Evolutionary conservation across 2,329 filamentous ascomycete genomes (phyloP), one percentile per base, ranked within the genome.

Genomic region (Geoglossum cookeanum): DNA sequence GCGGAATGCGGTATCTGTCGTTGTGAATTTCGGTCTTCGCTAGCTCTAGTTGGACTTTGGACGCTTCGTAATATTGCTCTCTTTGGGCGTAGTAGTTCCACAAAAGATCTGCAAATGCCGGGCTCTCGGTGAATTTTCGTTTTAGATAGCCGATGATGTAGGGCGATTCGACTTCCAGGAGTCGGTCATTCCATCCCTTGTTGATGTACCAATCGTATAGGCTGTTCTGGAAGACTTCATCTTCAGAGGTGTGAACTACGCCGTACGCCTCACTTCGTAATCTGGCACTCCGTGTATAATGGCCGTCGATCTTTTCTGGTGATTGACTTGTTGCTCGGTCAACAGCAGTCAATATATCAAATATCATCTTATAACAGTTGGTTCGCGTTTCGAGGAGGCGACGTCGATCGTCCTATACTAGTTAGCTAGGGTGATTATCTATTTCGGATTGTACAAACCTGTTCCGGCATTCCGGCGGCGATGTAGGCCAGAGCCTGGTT

Each of bases 191-290:
- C 81, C 87, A 90, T 17, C 85, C 84, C 67, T 90, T 83, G 57
- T 78, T 72, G 62, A 97, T 82, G 69, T 98, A 98, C 91, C 92
- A 98, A 65, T 96, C 90, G 67, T 96, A 98, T n/a, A 98, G 76
- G 64, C 87, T 88, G 60, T 87, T 94, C 68, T 97, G 85, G 73
- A 98, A 98, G 3, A 96, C 86, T 65, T 96, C 87, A 63, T 98
- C 92, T 13, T 84, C 79, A 0, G 91, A 94, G 59, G 78, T 79
- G 66, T 94, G 87, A 63, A 98, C 89, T 1, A 96, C 86, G 49
- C 83, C 80, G 69, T 97, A 95, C 0, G 92, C 91, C 71, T 98
- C 91, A 55, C 81, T 79, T 61, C 86, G 80, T 68, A 92, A 88
- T 52, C 83, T 90, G 1, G 83, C 81, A 22, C 86, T 79, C 11